Conservation (phyloP, 352 stramenopile species). For the Thalassiosira ordinaria region DNA sequence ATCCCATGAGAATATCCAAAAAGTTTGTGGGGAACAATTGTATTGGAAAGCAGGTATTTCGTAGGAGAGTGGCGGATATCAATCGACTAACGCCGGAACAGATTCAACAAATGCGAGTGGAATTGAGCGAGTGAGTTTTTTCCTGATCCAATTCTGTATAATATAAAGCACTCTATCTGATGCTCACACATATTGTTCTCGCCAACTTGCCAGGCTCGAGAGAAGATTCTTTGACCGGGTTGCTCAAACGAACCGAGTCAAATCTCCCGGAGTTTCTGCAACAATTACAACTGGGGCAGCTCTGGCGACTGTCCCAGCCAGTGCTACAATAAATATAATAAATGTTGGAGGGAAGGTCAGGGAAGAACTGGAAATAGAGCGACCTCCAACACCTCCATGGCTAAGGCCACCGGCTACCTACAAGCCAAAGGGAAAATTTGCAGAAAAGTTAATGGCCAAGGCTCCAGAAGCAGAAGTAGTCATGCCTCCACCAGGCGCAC, state of each 20-base stretch:
- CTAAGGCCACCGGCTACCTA: slow-evolving; percentile 48
- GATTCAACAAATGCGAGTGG: slow-evolving; percentile 71
- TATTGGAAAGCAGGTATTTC: slow-evolving; percentile 92
- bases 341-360: slow-evolving; percentile 22
- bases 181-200: too few species aligned
- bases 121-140: slow-evolving; percentile 65
- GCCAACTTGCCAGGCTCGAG: slow-evolving; percentile 87
- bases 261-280: slow-evolving; percentile 46
- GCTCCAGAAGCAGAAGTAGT: too few species aligned
- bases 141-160: too few species aligned
- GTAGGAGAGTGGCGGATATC: slow-evolving; percentile 74
- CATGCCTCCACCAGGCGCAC: too few species aligned
- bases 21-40: slow-evolving; percentile 96
- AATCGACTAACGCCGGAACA: slow-evolving; percentile 74
- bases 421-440: slow-evolving; percentile 38
- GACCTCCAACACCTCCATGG: slow-evolving; percentile 57
- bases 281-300: slow-evolving; percentile 10
- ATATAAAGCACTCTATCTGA: too few species aligned
- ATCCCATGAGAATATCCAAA: slow-evolving; percentile 97
- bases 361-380: slow-evolving; percentile 37
- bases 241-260: slow-evolving; percentile 91
- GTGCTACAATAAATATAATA: slow-evolving; percentile 24
- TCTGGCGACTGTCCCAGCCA: slow-evolving; percentile 3
- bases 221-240: slow-evolving; percentile 95
- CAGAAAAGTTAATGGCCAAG: slow-evolving; percentile 9